Conservation (phyloP, 2,329 filamentous ascomycete genomes). For the Sporothrix humicola region DNA sequence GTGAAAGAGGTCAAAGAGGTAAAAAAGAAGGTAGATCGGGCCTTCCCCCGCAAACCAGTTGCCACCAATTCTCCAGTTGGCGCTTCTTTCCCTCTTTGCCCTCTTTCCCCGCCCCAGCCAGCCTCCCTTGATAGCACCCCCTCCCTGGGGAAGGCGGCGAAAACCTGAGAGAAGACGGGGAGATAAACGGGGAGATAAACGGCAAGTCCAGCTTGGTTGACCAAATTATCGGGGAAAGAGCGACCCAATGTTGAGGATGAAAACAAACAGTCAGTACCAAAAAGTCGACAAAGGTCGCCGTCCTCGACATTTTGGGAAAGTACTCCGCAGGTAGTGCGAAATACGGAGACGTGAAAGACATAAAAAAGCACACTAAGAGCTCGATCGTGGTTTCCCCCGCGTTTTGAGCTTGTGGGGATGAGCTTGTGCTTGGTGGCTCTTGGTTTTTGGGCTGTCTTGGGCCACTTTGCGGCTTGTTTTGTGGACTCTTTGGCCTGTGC, state of each 20-base stretch:
- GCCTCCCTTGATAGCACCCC: not conserved
- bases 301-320: conserved; percentile 13
- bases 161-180: too few relatives aligned
- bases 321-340: not conserved
- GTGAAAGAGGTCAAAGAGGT: not conserved
- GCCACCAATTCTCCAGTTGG: not conserved
- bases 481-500: not conserved
- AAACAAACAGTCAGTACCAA: not conserved
- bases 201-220: too few relatives aligned
- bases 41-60: conserved; percentile 6
- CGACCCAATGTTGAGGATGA: not conserved
- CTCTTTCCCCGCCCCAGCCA: conserved; percentile 19
- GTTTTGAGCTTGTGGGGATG: not conserved
- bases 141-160: not conserved
- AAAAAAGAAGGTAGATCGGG: not conserved
- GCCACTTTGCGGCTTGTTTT: not conserved
- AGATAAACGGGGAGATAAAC: too few relatives aligned
- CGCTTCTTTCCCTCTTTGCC: too few relatives aligned
- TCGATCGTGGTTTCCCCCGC: conserved; percentile 12
- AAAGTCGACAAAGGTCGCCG: not conserved
- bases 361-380: not conserved
- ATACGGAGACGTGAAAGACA: not conserved
- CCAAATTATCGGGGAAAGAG: not conserved
- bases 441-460: too few relatives aligned
- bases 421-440: too few relatives aligned